phyloP scores from a whole-genome alignment of 306 rosid genomes.

The Crotalaria pallida region DNA sequence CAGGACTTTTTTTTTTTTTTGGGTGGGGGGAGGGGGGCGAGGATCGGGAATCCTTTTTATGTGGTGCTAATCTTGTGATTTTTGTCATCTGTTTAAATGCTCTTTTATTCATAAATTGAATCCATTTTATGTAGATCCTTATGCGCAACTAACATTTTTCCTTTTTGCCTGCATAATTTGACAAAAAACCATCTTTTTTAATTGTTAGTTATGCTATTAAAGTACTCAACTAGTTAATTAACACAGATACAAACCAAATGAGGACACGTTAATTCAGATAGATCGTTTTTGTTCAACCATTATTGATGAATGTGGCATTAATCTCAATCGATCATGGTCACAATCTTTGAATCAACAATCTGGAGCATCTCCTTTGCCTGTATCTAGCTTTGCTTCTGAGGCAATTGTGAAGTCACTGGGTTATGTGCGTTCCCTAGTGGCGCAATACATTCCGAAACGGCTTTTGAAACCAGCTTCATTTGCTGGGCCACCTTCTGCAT shows the following conservation, averaged over 20 bases:
- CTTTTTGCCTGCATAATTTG: conserved; percentile 17
- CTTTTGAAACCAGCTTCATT: conserved; percentile 83
- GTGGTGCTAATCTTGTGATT: conserved; percentile 1
- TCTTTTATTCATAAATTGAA: background rate
- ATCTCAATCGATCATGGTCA: conserved; percentile 55
- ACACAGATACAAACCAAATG: conserved; percentile 87
- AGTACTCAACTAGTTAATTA: conserved; percentile 19
- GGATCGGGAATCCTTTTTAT: background rate
- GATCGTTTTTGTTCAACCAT: conserved; percentile 94
- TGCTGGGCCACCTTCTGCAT: conserved; percentile 71
- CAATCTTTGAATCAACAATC: conserved; percentile 50
- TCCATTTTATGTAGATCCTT: background rate
- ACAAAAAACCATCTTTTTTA: background rate
- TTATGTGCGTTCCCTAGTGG: conserved; percentile 92
- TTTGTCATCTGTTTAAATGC: background rate
- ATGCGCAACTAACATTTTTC: conserved; percentile 7
- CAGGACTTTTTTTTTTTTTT: background rate
- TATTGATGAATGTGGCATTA: conserved; percentile 71
- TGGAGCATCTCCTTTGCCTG: conserved; percentile 68
- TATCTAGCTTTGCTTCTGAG: conserved; percentile 77
- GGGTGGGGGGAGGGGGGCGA: background rate
- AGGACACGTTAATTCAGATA: conserved; percentile 85
- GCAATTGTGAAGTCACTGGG: conserved; percentile 78
- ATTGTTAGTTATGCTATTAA: background rate
- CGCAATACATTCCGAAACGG: conserved; percentile 80